Percentiles rank a stretch among this genome's conserved stretches.
phyloP scores from a whole-genome alignment of 352 stramenopile genomes.

The Phytopythium oedochilum region DNA sequence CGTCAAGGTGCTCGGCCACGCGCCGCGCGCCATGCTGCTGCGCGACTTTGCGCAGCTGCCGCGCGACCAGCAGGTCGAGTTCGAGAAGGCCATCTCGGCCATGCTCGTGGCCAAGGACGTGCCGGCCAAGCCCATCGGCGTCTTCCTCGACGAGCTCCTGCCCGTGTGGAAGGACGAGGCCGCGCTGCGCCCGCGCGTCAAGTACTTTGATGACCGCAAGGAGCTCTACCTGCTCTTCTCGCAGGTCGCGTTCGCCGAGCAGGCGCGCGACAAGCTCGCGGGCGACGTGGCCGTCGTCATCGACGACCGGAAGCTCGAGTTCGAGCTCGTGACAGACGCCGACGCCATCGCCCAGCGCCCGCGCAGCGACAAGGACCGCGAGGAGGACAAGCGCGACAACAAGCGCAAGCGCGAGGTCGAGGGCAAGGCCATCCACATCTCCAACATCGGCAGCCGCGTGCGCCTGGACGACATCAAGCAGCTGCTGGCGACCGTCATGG shows the following conservation, averaged over 20 bases:
- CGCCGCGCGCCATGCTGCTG: slow-evolving; percentile 47
- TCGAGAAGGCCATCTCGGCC: slow-evolving; percentile 74
- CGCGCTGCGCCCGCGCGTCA: slow-evolving; percentile 61
- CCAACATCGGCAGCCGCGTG: slow-evolving; percentile 67
- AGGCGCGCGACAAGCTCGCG: slow-evolving; percentile 40
- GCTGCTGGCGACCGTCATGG: slow-evolving; percentile 52
- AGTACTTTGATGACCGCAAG: slow-evolving; percentile 55
- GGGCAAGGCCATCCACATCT: slow-evolving; percentile 79
- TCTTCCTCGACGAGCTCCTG: slow-evolving; percentile 71
- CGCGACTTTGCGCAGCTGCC: slow-evolving; percentile 59
- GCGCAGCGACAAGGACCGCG: slow-evolving; percentile 30
- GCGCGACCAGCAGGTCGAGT: slow-evolving; percentile 69
- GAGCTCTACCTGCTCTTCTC: slow-evolving; percentile 81
- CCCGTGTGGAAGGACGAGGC: slow-evolving; percentile 67
- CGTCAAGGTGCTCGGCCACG: slow-evolving; percentile 54
- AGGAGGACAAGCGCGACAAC: slow-evolving; percentile 40
- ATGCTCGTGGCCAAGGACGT: slow-evolving; percentile 86
- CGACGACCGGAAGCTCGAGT: slow-evolving; percentile 57
- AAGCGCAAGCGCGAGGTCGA: slow-evolving; percentile 71
- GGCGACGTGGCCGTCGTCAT: slow-evolving; percentile 42
- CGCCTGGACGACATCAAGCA: slow-evolving; percentile 85
- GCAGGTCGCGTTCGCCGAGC: slow-evolving; percentile 60
- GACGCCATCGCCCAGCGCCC: slow-evolving; percentile 66
- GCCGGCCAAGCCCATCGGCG: slow-evolving; percentile 55
- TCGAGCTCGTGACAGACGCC: slow-evolving; percentile 76